Evolutionary conservation across 768 basidiomycete genomes (phyloP).

Genomic region (Suillus cothurnatus): DNA sequence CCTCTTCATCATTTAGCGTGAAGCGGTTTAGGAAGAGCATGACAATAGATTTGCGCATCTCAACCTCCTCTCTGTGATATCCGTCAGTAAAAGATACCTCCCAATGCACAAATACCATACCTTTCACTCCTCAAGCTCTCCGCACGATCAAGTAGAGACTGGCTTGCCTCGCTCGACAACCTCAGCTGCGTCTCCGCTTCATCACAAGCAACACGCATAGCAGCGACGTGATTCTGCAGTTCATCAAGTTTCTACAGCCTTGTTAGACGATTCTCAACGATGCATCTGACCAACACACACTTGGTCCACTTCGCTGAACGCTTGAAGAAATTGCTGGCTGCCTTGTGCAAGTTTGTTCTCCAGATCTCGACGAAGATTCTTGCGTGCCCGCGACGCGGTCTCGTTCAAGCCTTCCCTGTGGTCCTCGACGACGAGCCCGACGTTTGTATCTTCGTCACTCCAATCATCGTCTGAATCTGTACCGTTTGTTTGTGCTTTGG

Average conservation of each 20-base stretch:
- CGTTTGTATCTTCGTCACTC: conserved; percentile 20
- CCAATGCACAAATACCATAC: conserved; percentile 38
- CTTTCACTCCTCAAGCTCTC: conserved; percentile 73
- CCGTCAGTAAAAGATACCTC: not conserved
- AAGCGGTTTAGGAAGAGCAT: conserved; percentile 82
- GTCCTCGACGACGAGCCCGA: conserved; percentile 15
- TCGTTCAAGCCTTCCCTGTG: conserved; percentile 50
- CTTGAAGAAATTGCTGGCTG: conserved; percentile 79
- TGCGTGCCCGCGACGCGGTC: conserved; percentile 72
- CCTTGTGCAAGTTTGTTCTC: conserved; percentile 82
- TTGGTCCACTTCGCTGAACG: conserved; percentile 87
- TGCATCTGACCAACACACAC: conserved; percentile 49
- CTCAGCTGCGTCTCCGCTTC: conserved; percentile 78
- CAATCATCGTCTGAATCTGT: conserved; percentile 37
- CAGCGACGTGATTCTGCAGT: conserved; percentile 72
- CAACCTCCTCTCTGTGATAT: conserved; percentile 60
- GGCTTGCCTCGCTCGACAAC: conserved; percentile 76
- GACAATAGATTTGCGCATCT: conserved; percentile 73
- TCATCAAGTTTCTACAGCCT: conserved; percentile 74
- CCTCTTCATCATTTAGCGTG: conserved; percentile 75
- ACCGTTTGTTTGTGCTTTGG: conserved; percentile 26
- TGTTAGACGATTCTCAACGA: conserved; percentile 3
- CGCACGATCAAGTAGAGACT: conserved; percentile 79
- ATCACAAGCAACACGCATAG: conserved; percentile 84
- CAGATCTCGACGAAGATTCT: conserved; percentile 81